Conservation (phyloP, 2,329 filamentous ascomycete genomes). For the Atkinsonella hypoxylon region DNA sequence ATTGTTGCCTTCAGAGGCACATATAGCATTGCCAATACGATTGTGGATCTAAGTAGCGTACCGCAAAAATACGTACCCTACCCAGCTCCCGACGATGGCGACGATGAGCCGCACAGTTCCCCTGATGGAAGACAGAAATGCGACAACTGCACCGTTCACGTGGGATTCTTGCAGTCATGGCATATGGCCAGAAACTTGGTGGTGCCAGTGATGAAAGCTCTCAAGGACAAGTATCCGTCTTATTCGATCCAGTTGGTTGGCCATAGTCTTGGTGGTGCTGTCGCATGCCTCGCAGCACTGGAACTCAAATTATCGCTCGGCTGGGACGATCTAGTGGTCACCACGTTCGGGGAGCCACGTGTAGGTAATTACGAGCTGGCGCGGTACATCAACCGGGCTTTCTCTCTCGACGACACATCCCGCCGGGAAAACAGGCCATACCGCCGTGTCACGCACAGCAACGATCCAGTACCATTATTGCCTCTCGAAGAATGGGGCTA, state of each 20-base stretch:
- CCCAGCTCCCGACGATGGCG: constrained; percentile 41
- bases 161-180: constrained; percentile 83
- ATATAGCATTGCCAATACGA: constrained; percentile 84
- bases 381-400: constrained; percentile 41
- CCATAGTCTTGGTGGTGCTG: constrained; percentile 84
- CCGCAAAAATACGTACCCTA: constrained; percentile 90
- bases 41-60: constrained; percentile 78
- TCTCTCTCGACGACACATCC: constrained; percentile 27
- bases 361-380: constrained; percentile 47
- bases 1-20: constrained; percentile 88
- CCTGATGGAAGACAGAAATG: constrained; percentile 41
- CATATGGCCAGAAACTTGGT: constrained; percentile 57
- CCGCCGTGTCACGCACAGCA: constrained; percentile 70
- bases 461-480: constrained; percentile 81
- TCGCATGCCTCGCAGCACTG: constrained; percentile 75
- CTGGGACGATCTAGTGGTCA: constrained; percentile 62
- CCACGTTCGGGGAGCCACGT: constrained; percentile 84
- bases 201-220: constrained; percentile 50
- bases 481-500: constrained; percentile 86
- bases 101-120: constrained; percentile 11
- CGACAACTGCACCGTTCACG: constrained; percentile 81
- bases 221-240: constrained; percentile 49
- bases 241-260: constrained; percentile 73
- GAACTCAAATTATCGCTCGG: constrained; percentile 65
- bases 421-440: constrained; percentile 35